These are phyloP conservation scores for Aspergillus ustus DNA, from an alignment of 2,329 filamentous ascomycete species.

Conservation along the genomic window DNA sequence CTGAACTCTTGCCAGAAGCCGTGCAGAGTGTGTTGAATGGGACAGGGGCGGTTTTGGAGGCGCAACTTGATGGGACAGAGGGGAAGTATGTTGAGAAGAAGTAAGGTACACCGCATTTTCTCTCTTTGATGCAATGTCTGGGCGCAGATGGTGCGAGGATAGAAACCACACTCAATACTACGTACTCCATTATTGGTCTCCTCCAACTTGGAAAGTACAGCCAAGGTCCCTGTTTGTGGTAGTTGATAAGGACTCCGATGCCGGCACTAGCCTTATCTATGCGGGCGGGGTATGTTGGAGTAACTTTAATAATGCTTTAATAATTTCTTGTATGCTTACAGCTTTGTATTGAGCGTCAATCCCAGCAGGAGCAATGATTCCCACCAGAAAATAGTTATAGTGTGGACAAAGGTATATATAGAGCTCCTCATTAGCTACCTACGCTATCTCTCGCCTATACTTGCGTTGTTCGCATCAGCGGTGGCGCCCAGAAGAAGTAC, in stretches of 20 bases:
- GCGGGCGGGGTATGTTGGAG: constrained; percentile 26
- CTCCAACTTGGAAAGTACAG: background rate
- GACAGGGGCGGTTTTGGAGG: constrained; percentile 65
- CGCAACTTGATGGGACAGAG: constrained; percentile 60
- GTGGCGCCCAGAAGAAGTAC: background rate
- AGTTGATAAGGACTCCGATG: constrained; percentile 31
- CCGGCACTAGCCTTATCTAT: constrained; percentile 44
- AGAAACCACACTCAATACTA: background rate
- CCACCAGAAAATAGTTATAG: background rate
- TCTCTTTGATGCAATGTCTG: background rate
- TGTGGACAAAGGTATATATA: background rate
- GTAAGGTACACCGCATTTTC: background rate
- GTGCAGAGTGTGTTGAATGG: constrained; percentile 62
- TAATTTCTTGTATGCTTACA: constrained; percentile 2
- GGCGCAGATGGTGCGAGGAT: background rate
- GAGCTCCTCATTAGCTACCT: background rate
- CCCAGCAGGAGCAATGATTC: background rate
- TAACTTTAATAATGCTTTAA: too few species aligned
- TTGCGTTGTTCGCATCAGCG: background rate
- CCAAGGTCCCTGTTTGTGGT: background rate
- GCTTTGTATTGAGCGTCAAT: background rate
- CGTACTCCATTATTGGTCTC: background rate
- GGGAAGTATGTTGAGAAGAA: constrained; percentile 54
- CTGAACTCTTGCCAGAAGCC: constrained; percentile 60
- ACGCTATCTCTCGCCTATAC: background rate